phyloP scores from a whole-genome alignment of 208 protist genomes.

The Leishmania tropica region DNA sequence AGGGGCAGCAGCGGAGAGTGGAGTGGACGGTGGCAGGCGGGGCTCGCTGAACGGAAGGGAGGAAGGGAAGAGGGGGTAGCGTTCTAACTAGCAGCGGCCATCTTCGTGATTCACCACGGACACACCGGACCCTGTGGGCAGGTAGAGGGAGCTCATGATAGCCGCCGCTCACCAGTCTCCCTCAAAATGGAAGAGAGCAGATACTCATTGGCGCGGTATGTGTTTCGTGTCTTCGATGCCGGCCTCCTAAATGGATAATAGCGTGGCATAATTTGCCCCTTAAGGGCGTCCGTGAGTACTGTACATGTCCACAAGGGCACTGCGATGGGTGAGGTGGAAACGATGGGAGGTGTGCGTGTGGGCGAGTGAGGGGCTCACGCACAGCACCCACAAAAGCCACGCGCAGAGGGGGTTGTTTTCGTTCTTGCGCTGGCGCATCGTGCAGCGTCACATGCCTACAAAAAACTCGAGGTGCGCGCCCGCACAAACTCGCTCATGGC shows the following conservation, averaged over 20 bases:
- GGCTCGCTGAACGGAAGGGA: background rate
- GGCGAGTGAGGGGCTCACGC: background rate
- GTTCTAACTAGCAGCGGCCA: background rate
- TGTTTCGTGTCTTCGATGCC: background rate
- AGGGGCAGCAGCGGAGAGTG: background rate
- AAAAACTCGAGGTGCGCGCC: constrained; percentile 23
- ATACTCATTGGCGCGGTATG: background rate
- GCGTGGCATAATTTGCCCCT: background rate
- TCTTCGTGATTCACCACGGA: background rate
- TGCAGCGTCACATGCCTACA: background rate
- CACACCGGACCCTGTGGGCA: background rate
- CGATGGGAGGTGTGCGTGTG: background rate
- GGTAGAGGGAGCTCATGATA: background rate
- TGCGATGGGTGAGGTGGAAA: background rate
- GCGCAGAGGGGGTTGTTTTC: background rate
- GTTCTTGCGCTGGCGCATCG: background rate
- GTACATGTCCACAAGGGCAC: background rate
- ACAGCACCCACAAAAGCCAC: no score
- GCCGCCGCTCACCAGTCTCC: background rate
- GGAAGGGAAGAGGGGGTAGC: background rate
- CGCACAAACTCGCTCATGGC: constrained; percentile 61
- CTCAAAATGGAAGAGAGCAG: background rate
- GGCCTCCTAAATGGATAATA: background rate
- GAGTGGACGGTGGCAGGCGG: background rate
- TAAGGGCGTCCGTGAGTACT: background rate